Evolutionary conservation across 1,139 yeast species (phyloP).

Genomic region (Scheffersomyces parashehatae): DNA sequence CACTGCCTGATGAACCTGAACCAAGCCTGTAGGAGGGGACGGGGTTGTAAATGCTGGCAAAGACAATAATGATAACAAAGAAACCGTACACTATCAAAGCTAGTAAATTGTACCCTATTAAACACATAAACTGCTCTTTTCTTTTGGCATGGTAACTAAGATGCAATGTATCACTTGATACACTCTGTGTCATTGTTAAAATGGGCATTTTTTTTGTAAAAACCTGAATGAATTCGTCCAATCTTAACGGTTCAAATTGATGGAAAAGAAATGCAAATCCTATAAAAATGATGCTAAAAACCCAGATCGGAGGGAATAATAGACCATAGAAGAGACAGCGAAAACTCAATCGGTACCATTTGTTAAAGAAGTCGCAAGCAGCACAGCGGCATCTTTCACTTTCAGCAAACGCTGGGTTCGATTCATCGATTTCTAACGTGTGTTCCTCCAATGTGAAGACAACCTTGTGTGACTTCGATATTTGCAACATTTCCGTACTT

Average conservation of each 20-base stretch:
- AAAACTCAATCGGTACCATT: slow-evolving; percentile 3
- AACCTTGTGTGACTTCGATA: no score
- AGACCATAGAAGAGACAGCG: slow-evolving; percentile 18
- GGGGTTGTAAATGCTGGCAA: no score
- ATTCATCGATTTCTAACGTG: no score
- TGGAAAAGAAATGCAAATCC: slow-evolving; percentile 6
- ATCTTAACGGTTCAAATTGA: slow-evolving; percentile 9
- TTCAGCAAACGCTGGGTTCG: background rate
- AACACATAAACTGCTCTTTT: slow-evolving; percentile 7
- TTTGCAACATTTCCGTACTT: no score
- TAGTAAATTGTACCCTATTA: slow-evolving; percentile 12
- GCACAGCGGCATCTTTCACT: slow-evolving; percentile 15
- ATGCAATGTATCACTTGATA: slow-evolving; percentile 3
- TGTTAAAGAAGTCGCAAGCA: slow-evolving; percentile 11
- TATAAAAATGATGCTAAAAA: no score
- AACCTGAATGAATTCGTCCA: slow-evolving; percentile 11
- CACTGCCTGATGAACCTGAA: no score
- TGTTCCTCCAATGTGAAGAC: no score
- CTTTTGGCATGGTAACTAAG: slow-evolving; percentile 7
- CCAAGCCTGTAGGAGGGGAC: no score
- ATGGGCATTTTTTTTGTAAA: slow-evolving; percentile 1
- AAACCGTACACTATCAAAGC: slow-evolving; percentile 10
- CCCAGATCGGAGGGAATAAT: slow-evolving; percentile 25
- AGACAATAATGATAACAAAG: slow-evolving; percentile 5
- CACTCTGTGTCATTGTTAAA: background rate